A percentile compares a stretch with the other conserved stretches of the same genome.
Conservation (phyloP, 2,329 filamentous ascomycete genomes). For the Davidsoniella eucalypti region DNA sequence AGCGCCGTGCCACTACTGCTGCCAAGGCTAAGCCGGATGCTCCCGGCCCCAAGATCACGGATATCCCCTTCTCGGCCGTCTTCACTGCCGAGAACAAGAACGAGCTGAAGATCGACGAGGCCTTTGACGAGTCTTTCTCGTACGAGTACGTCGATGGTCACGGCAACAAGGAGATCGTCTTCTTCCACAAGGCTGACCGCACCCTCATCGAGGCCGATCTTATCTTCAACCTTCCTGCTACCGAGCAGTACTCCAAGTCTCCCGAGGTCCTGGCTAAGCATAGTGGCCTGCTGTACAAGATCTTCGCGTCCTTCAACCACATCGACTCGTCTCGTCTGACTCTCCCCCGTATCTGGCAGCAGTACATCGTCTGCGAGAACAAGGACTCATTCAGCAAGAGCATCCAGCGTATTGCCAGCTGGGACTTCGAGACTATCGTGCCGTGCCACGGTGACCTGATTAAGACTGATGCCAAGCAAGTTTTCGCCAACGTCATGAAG, state of each 20-base stretch:
- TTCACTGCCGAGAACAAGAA: constrained; percentile 43
- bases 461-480: constrained; percentile 52
- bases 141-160: constrained; percentile 70
- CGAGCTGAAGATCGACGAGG: constrained; percentile 42
- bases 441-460: constrained; percentile 91
- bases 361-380: constrained; percentile 47
- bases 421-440: constrained; percentile 75
- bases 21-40: constrained; percentile 26
- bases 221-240: constrained; percentile 77
- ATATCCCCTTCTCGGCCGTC: constrained; percentile 47
- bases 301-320: constrained; percentile 38
- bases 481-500: constrained; percentile 62
- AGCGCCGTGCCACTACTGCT: constrained; percentile 53
- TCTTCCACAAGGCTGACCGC: constrained; percentile 62
- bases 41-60: constrained; percentile 24
- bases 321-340: constrained; percentile 31
- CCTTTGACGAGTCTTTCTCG: constrained; percentile 78
- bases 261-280: constrained; percentile 12
- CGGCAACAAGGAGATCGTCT: constrained; percentile 73
- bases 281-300: constrained; percentile 21
- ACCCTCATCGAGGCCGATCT: constrained; percentile 81
- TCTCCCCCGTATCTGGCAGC: constrained; percentile 63
- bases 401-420: constrained; percentile 49
- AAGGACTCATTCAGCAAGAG: constrained; percentile 53
- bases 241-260: constrained; percentile 61